Evolutionary conservation across 1,139 yeast genomes (phyloP), one percentile per base, ranked within the genome.

Genomic region (Candida buenavistaensis): DNA sequence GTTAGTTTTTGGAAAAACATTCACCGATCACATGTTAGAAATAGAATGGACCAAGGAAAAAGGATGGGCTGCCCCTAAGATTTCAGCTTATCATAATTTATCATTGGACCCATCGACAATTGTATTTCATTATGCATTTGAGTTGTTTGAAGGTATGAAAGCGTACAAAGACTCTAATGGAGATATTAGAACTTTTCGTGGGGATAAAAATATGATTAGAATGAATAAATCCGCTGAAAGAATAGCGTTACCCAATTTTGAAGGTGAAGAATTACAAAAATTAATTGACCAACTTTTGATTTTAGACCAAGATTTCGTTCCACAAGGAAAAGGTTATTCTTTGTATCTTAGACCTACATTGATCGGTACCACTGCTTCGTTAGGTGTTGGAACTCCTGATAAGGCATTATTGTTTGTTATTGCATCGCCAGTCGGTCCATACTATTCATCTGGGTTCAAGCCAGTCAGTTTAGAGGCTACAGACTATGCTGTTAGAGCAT

Each of bases 401-500:
- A 80, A 68, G 50, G 97, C 97, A 3, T 68, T 87, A 39, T 67
- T 92, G 44, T 92, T 64, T 59, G 88, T 89, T 33, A 89, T 92
- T 62, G 85, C 89, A 23, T 86, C 95, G 10, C 98, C 97, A 12
- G 98, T 90, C 20, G 97, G 97, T 19, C 97, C 97, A 21, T 85
- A 85, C 69, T 81, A 79, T 59, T 78, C 83, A 48, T 80, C 95
- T 14, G 97, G 96, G 8, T 90, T 90, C 78, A 88, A 89, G 65
- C 96, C 97, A 19, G 96, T 92, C 30, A 72, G 80, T 40, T 72
- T 92, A 43, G 96, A 90, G 67, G 97, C 97, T 46, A 88, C 96
- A 22, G 95, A 87, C 57, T 80, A 86, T 50, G 95, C 95, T 29
- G 92, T 90, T 15, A 82, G 98, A 67, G 97, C 98, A n/a, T 92